phyloP scores from a whole-genome alignment of 1,139 yeast species.

The Torulaspora pretoriensis region DNA sequence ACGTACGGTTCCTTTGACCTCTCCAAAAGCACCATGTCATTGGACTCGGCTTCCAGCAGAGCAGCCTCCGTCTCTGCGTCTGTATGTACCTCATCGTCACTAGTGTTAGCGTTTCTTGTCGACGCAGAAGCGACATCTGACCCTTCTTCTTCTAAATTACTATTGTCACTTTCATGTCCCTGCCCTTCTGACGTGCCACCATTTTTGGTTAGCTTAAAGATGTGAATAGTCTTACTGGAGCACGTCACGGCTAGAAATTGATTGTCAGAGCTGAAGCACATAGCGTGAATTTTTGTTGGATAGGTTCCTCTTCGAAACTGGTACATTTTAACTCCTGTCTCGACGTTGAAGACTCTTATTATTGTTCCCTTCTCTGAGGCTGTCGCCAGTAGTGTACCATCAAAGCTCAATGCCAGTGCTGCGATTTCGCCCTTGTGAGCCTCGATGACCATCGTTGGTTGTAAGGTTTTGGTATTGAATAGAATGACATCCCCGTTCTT shows the following conservation, averaged over 20 bases:
- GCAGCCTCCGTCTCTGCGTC: conserved; percentile 13
- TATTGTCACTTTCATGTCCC: conserved; percentile 25
- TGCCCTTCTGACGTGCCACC: conserved; percentile 11
- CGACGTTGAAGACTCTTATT: conserved; percentile 79
- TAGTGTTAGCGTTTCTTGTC: conserved; percentile 29
- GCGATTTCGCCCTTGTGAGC: conserved; percentile 90
- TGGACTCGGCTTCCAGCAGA: conserved; percentile 31
- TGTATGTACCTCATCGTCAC: conserved; percentile 25
- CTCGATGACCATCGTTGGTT: conserved; percentile 84
- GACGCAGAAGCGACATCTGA: conserved; percentile 23
- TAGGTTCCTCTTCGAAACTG: conserved; percentile 95
- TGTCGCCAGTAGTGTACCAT: conserved; percentile 82
- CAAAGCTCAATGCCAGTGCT: conserved; percentile 68
- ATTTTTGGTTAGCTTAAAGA: conserved; percentile 55
- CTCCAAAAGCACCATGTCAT: conserved; percentile 33
- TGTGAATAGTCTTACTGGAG: conserved; percentile 89
- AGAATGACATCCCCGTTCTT: conserved; percentile 84
- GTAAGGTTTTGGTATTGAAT: conserved; percentile 70
- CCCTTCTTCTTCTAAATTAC: conserved; percentile 35
- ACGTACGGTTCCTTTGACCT: conserved; percentile 56
- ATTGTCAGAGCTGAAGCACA: conserved; percentile 75
- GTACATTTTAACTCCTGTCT: conserved; percentile 73
- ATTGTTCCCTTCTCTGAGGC: conserved; percentile 96
- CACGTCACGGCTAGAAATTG: conserved; percentile 76
- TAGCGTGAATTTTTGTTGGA: conserved; percentile 81